These are phyloP conservation scores for Manihot esculenta DNA, from an alignment of 441 rosid species.

Conservation along the genomic window DNA sequence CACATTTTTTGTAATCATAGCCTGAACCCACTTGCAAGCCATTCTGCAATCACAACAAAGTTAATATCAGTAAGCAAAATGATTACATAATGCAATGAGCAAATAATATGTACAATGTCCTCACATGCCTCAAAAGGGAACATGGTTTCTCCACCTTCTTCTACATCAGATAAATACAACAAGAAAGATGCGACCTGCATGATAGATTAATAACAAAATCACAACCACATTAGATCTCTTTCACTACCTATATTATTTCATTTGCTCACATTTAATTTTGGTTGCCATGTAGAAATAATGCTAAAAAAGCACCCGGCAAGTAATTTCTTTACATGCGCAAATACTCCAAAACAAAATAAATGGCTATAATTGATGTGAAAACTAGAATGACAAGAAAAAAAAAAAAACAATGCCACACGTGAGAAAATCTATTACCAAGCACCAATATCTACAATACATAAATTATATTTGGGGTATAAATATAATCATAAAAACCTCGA, in stretches of 20 bases:
- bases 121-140: slow-evolving; percentile 75
- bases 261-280: background rate
- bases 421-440: background rate
- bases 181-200: slow-evolving; percentile 77
- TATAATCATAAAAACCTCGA: background rate
- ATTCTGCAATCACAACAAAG: slow-evolving; percentile 38
- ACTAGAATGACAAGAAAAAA: background rate
- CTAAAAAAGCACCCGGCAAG: background rate
- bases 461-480: background rate
- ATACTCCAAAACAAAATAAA: background rate
- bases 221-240: background rate
- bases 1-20: slow-evolving; percentile 61
- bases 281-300: background rate
- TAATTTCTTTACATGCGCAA: background rate
- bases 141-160: slow-evolving; percentile 92
- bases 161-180: slow-evolving; percentile 76
- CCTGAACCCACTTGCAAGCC: slow-evolving; percentile 40
- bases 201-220: slow-evolving; percentile 10
- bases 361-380: background rate
- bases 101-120: background rate
- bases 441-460: background rate
- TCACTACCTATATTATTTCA: background rate
- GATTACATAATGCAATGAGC: slow-evolving; percentile 2
- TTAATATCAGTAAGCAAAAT: slow-evolving; percentile 8
- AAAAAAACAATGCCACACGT: background rate